Conservation (phyloP, 768 basidiomycete species). For the Lactarius hatsudake region DNA sequence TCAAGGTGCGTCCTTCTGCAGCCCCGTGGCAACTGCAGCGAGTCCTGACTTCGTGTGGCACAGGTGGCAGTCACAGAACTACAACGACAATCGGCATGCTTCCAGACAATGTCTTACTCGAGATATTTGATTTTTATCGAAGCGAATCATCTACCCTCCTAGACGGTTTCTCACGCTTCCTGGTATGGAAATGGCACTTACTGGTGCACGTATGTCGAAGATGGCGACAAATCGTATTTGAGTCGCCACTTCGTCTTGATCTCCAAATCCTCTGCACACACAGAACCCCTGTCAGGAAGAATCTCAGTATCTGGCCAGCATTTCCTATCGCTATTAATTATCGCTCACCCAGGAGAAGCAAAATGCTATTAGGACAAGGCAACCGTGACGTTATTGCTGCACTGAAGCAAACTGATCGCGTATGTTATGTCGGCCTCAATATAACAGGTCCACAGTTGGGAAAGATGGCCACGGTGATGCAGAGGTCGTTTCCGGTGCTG, state of each 20-base stretch:
- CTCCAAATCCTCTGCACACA: not conserved
- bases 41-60: no score
- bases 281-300: not conserved
- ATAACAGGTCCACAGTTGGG: not conserved
- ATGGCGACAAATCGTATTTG: not conserved
- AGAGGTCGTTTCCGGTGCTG: not conserved
- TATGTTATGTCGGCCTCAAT: not conserved
- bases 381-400: not conserved
- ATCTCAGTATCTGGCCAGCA: not conserved
- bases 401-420: not conserved
- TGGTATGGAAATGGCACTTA: no score
- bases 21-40: no score
- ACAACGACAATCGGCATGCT: no score
- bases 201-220: not conserved
- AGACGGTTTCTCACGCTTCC: no score
- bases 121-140: no score
- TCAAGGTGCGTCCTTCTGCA: not conserved
- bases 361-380: not conserved
- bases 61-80: no score
- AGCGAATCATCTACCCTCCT: no score
- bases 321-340: not conserved
- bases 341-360: no score
- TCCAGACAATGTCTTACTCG: no score
- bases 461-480: not conserved
- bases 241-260: not conserved